phyloP scores from a whole-genome alignment of 805 yeast genomes.

The Saccharomyces cerevisiae region DNA sequence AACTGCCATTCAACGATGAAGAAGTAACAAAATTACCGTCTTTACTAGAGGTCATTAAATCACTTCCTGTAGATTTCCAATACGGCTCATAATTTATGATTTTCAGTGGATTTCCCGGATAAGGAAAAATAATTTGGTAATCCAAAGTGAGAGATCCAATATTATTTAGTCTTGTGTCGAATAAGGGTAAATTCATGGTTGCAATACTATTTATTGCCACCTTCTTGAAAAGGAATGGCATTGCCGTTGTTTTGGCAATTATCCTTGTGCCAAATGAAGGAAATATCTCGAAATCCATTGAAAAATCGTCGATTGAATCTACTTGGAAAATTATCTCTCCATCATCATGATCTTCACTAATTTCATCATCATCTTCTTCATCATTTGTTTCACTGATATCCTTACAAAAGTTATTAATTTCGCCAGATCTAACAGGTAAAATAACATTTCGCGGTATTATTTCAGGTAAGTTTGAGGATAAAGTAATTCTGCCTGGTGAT shows the following conservation, averaged over 20 bases:
- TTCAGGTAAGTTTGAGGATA: constrained; percentile 68
- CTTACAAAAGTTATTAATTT: not conserved
- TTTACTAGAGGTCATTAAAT: constrained; percentile 17
- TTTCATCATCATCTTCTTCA: constrained; percentile 2
- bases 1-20: constrained; percentile 79
- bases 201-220: constrained; percentile 33
- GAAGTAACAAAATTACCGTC: constrained; percentile 61
- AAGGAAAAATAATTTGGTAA: constrained; percentile 84
- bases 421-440: constrained; percentile 51
- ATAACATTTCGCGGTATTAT: constrained; percentile 81
- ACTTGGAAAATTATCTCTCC: constrained; percentile 77
- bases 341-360: constrained; percentile 33
- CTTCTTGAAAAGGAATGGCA: constrained; percentile 40
- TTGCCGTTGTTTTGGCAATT: constrained; percentile 80
- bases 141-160: constrained; percentile 74
- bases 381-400: not conserved
- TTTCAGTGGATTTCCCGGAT: constrained; percentile 72
- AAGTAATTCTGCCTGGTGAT: constrained; percentile 74
- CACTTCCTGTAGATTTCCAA: constrained; percentile 82
- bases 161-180: constrained; percentile 71
- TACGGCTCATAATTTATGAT: constrained; percentile 90
- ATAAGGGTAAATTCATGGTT: constrained; percentile 53
- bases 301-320: constrained; percentile 64
- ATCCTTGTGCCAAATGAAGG: constrained; percentile 92
- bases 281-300: constrained; percentile 79